phyloP scores from a whole-genome alignment of 2,329 filamentous ascomycete species.

The Fusarium udum region DNA sequence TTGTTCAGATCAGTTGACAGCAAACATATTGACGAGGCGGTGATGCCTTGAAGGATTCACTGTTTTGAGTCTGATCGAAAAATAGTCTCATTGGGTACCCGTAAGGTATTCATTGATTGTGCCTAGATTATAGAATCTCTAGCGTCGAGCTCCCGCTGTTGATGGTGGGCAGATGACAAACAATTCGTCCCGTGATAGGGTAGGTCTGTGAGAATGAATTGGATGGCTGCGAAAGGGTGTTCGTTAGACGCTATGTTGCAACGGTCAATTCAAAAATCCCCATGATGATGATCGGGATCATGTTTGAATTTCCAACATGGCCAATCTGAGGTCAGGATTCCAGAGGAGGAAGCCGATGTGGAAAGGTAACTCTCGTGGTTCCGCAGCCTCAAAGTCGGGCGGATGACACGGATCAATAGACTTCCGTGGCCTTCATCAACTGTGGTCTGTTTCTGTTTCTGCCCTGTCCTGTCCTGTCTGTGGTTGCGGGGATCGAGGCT shows the following conservation, averaged over 20 bases:
- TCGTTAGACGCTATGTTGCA: constrained; percentile 7
- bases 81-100: constrained; percentile 6
- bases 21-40: background rate
- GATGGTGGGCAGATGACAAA: constrained; percentile 17
- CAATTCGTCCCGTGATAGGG: constrained; percentile 17
- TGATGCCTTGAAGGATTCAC: background rate
- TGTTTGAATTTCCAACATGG: constrained; percentile 4
- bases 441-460: background rate
- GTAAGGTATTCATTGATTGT: constrained; percentile 5
- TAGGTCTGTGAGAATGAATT: background rate
- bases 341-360: background rate
- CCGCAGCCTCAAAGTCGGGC: background rate
- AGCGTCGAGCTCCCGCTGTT: constrained; percentile 3
- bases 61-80: background rate
- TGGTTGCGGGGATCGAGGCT: constrained; percentile 24
- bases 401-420: constrained; percentile 14
- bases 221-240: constrained; percentile 4
- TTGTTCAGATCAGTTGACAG: background rate
- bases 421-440: background rate
- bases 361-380: background rate
- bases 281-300: constrained; percentile 32
- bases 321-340: background rate
- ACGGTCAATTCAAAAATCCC: constrained; percentile 19
- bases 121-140: background rate
- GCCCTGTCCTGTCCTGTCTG: background rate